phyloP scores from a whole-genome alignment of 1,139 yeast genomes.

The Debaryomyces nepalensis region DNA sequence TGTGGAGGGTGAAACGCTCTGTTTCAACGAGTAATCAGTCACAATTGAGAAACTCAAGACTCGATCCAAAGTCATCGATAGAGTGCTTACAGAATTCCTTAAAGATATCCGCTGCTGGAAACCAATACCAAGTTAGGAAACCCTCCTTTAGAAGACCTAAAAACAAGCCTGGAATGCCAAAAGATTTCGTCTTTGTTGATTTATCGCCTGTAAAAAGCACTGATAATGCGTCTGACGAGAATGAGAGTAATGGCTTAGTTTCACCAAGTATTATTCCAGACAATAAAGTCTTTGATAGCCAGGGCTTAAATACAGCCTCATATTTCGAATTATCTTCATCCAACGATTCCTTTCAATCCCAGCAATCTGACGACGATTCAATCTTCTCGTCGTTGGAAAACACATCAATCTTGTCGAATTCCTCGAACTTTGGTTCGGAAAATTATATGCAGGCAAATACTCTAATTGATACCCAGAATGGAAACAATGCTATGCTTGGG shows the following conservation, averaged over 20 bases:
- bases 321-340: constrained; percentile 6
- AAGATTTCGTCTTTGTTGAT: constrained; percentile 59
- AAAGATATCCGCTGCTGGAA: constrained; percentile 44
- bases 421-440: constrained; percentile 11
- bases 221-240: constrained; percentile 24
- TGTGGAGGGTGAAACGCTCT: constrained; percentile 51
- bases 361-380: constrained; percentile 6
- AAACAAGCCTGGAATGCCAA: constrained; percentile 55
- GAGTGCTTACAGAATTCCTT: constrained; percentile 53
- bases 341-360: constrained; percentile 2
- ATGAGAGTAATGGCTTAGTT: neutral
- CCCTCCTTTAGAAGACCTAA: constrained; percentile 56
- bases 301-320: neutral
- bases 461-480: constrained; percentile 14
- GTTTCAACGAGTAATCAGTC: constrained; percentile 25
- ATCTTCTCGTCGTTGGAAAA: constrained; percentile 6
- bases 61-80: constrained; percentile 25
- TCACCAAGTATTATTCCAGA: constrained; percentile 6
- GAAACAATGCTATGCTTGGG: constrained; percentile 20
- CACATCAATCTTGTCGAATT: constrained; percentile 7
- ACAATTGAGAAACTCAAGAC: constrained; percentile 21
- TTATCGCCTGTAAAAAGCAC: constrained; percentile 51
- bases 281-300: neutral
- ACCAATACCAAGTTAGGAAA: constrained; percentile 41
- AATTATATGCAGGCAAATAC: constrained; percentile 19